These are phyloP conservation scores for Periconia sp. DNA, from an alignment of 2,329 filamentous ascomycete genomes.

Conservation along the genomic window DNA sequence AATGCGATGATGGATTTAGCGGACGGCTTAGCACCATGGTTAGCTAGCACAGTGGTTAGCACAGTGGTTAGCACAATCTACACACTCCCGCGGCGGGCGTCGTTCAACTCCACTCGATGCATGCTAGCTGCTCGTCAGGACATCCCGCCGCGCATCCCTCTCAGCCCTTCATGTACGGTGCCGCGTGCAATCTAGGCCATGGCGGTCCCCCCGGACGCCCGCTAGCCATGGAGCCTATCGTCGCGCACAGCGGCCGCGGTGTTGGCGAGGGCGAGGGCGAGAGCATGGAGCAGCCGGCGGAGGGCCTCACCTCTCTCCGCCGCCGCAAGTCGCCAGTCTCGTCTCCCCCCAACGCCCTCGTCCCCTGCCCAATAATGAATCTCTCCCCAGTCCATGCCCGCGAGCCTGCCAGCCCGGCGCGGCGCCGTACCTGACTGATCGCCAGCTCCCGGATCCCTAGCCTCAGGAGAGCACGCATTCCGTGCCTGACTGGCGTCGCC, in stretches of 20 bases:
- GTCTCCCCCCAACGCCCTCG: constrained; percentile 29
- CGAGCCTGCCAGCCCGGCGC: constrained; percentile 35
- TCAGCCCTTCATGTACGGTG: constrained; percentile 33
- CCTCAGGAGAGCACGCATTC: constrained; percentile 37
- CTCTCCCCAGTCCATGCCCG: constrained; percentile 35
- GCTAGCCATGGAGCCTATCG: constrained; percentile 23
- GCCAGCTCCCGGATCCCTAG: constrained; percentile 25
- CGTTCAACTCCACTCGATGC: too few species aligned
- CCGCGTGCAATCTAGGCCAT: constrained; percentile 34
- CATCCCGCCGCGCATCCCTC: constrained; percentile 26
- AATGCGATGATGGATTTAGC: too few species aligned
- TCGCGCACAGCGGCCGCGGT: constrained; percentile 24
- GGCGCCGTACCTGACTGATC: constrained; percentile 39
- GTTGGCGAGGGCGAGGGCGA: too few species aligned
- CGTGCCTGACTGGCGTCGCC: constrained; percentile 35
- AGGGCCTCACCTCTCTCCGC: constrained; percentile 32
- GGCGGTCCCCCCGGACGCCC: constrained; percentile 23
- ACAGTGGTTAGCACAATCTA: too few species aligned
- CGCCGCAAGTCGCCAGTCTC: constrained; percentile 21
- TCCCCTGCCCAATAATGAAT: constrained; percentile 43
- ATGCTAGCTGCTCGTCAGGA: too few species aligned
- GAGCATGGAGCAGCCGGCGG: too few species aligned
- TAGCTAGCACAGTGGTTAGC: too few species aligned
- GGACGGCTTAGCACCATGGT: too few species aligned
- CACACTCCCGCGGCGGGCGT: too few species aligned